Conservation (phyloP, 2,329 filamentous ascomycete genomes). For the Sporothrix phasma region DNA sequence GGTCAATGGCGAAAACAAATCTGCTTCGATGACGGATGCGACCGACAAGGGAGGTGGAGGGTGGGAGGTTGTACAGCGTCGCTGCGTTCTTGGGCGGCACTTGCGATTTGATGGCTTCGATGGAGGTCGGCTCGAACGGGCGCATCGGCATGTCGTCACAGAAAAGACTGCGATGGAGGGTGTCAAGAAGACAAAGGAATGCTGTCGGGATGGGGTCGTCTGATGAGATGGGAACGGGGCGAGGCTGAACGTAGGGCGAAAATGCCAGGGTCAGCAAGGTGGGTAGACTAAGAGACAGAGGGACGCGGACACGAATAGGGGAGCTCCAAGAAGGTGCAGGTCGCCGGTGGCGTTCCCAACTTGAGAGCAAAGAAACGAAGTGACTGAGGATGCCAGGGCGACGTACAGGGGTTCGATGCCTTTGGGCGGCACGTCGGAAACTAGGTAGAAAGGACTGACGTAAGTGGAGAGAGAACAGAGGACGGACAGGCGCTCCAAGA, state of each 20-base stretch:
- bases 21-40: neutral
- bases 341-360: neutral
- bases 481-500: neutral
- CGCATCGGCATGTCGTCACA: constrained; percentile 6
- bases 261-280: neutral
- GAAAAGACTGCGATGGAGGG: neutral
- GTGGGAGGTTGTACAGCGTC: neutral
- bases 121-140: neutral
- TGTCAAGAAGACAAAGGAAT: neutral
- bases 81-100: neutral
- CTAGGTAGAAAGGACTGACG: neutral
- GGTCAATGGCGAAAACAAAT: neutral
- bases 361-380: too few relatives aligned
- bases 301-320: neutral
- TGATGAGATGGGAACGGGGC: neutral
- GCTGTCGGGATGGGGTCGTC: neutral
- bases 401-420: constrained; percentile 16
- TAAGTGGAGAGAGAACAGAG: neutral
- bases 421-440: neutral
- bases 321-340: neutral
- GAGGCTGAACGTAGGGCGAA: neutral
- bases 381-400: neutral
- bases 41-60: neutral
- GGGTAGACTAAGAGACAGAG: neutral
- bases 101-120: neutral